Evolutionary conservation across 176 grass and related monocot genomes (phyloP).

Genomic region (Echinochloa phyllopogon): DNA sequence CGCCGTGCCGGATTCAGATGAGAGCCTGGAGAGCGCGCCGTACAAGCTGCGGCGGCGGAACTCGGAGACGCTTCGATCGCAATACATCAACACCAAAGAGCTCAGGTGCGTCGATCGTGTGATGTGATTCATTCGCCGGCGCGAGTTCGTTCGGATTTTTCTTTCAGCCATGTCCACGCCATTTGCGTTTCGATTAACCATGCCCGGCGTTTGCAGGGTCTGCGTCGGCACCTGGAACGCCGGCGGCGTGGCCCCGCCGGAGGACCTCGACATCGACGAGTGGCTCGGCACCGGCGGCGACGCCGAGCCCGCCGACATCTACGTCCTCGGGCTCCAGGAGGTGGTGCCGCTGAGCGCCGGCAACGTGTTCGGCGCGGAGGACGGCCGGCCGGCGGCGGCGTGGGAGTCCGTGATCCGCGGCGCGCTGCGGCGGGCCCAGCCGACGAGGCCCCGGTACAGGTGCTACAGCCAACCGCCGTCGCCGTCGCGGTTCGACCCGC

Average conservation of each 20-base stretch:
- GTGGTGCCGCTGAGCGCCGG: conserved; percentile 92
- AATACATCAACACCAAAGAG: conserved; percentile 92
- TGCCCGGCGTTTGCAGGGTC: conserved; percentile 46
- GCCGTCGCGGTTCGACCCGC: conserved; percentile 71
- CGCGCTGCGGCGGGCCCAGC: conserved; percentile 55
- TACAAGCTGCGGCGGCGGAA: conserved; percentile 74
- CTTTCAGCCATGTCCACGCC: neutral
- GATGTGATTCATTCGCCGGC: neutral
- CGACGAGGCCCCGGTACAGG: conserved; percentile 50
- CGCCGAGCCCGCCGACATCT: conserved; percentile 82
- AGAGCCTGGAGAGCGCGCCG: conserved; percentile 49
- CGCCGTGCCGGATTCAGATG: conserved; percentile 28
- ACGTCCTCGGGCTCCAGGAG: conserved; percentile 90
- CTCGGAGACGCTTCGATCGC: conserved; percentile 89
- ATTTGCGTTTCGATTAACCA: neutral
- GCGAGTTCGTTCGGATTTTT: neutral
- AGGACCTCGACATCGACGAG: conserved; percentile 56
- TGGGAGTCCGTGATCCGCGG: conserved; percentile 86
- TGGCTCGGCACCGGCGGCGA: conserved; percentile 71
- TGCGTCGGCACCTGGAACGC: conserved; percentile 83
- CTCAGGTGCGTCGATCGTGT: conserved; percentile 45
- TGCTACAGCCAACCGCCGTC: conserved; percentile 78
- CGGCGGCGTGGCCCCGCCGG: conserved; percentile 64
- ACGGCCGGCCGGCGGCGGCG: conserved; percentile 61
- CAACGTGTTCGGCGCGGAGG: conserved; percentile 86